Conservation (phyloP, 345 rosid species). For the Lagerstroemia speciosa region DNA sequence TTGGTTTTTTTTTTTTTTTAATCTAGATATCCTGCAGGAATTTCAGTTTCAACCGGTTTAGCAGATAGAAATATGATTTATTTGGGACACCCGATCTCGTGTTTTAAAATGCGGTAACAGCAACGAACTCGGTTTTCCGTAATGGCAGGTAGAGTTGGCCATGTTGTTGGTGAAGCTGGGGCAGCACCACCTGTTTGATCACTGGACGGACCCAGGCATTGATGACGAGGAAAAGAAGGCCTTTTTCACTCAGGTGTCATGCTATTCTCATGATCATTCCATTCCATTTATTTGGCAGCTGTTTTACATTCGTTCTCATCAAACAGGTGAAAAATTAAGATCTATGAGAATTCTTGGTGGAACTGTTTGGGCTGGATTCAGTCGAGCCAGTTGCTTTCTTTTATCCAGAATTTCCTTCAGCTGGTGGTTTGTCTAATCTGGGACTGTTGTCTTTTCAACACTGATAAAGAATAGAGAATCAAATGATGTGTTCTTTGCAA, state of each 20-base stretch:
- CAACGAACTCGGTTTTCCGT: neutral
- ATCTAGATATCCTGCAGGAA: neutral
- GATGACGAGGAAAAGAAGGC: conserved; percentile 53
- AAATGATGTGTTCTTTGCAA: too few relatives aligned
- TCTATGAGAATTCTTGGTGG: neutral
- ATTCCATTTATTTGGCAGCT: neutral
- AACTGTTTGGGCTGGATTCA: neutral
- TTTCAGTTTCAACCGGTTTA: neutral
- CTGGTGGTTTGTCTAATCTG: neutral
- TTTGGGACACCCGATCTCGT: too few relatives aligned
- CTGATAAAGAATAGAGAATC: neutral
- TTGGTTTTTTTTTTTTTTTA: neutral
- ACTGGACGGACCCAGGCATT: conserved; percentile 72
- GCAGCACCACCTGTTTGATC: conserved; percentile 62
- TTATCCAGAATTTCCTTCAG: neutral
- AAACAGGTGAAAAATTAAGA: neutral
- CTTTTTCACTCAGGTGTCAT: conserved; percentile 59
- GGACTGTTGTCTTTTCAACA: neutral
- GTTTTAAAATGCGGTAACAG: neutral
- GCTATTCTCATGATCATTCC: neutral
- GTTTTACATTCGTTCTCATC: neutral
- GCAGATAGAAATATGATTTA: too few relatives aligned
- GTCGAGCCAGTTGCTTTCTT: neutral
- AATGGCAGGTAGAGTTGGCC: conserved; percentile 61
- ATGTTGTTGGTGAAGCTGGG: conserved; percentile 57